Evolutionary conservation across 768 basidiomycete species (phyloP), one percentile per base, ranked within the genome.

Genomic region (Cytidiella melzeri): DNA sequence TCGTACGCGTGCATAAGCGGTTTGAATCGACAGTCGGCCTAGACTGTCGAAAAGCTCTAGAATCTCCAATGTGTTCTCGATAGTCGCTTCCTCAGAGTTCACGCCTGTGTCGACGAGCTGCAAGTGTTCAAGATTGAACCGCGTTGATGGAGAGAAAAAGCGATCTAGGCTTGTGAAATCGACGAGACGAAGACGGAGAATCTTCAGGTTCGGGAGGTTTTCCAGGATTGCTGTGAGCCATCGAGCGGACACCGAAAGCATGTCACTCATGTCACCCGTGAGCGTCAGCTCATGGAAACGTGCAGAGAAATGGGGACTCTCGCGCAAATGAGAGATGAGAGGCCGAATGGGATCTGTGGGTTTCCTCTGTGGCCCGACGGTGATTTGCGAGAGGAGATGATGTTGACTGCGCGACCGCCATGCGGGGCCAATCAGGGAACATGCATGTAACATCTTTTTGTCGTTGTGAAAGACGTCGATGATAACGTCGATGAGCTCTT

Each of bases 391-490:
- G 4, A 53, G 55, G 2, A 51, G 45, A 50, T 61, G 58, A 28
- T 43, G 55, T 19, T 59, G 58, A 20, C 55, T 52, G 1, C 57
- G 47, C n/a, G 50, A 56, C 13, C 56, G 57, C 59, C 57, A 60
- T 18, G 38, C 40, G n/a, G 52, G 56, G 37, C 57, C 56, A 20
- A 56, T 52, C 18, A 60, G 54, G 1, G 53, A 53, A 27, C 50
- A 54, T 4, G 43, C 37, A 9, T 28, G 27, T 20, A 62, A 55
- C 13, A 52, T 37, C 0, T 10, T 28, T 38, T 25, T 45, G 39
- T 62, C 57, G 28, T 47, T 43, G 39, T 62, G 55, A 20, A 62
- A 52, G 41, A 54, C 43, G 59, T 62, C 61, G 30, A 62, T 52
- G 20, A 62, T 51, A 9, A 30, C 41, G 37, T 61, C 60, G 25